Evolutionary conservation across 441 rosid genomes (phyloP).

Genomic region (Kokia cookei): DNA sequence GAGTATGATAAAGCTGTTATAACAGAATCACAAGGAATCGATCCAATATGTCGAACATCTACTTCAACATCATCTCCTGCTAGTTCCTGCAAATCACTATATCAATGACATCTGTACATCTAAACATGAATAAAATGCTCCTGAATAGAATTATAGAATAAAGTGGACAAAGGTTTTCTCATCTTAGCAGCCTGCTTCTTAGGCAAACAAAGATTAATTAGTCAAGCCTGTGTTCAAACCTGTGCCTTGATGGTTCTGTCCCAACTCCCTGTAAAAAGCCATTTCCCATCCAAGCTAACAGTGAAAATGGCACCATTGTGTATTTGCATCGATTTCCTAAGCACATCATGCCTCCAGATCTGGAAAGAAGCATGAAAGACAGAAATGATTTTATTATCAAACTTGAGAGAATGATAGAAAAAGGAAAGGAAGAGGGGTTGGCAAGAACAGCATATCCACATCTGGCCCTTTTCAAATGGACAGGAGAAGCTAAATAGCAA

Average conservation of each 20-base stretch:
- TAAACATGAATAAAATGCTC: neutral
- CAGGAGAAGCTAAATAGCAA: conserved; percentile 1
- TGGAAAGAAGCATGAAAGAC: conserved; percentile 17
- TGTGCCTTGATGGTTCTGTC: conserved; percentile 63
- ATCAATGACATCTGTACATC: neutral
- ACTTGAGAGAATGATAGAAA: neutral
- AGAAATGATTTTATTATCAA: neutral
- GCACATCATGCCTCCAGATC: conserved; percentile 75
- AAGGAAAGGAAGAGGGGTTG: neutral
- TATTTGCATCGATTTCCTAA: conserved; percentile 43
- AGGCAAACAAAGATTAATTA: neutral
- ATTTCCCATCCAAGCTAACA: conserved; percentile 42
- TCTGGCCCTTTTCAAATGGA: neutral
- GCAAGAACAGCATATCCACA: neutral
- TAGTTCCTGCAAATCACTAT: conserved; percentile 48
- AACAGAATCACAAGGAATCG: conserved; percentile 55
- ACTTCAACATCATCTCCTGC: conserved; percentile 57
- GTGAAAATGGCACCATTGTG: conserved; percentile 68
- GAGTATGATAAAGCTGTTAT: conserved; percentile 57
- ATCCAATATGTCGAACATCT: conserved; percentile 50
- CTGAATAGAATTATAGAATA: neutral
- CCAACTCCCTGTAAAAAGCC: conserved; percentile 81
- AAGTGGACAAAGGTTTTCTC: neutral
- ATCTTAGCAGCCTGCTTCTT: neutral
- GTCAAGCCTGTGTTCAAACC: conserved; percentile 27